phyloP scores from a whole-genome alignment of 768 basidiomycete genomes.

The Cyathus striatus region DNA sequence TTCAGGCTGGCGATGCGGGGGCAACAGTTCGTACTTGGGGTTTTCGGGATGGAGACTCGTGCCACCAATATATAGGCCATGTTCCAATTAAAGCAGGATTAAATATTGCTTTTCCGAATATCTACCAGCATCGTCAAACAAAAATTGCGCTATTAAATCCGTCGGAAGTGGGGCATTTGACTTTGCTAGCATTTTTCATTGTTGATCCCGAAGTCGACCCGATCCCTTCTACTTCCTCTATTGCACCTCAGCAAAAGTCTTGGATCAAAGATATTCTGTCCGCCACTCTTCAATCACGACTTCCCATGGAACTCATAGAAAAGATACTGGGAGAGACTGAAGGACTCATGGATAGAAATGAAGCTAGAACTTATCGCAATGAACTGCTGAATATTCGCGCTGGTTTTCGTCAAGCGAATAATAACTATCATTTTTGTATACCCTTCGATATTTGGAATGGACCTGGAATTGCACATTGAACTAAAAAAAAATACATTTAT shows the following conservation, averaged over 20 bases:
- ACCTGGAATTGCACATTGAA: conserved; percentile 10
- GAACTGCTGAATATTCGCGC: conserved; percentile 26
- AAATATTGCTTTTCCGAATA: conserved; percentile 48
- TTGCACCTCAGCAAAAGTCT: conserved; percentile 45
- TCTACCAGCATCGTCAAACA: conserved; percentile 44
- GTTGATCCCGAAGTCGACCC: conserved; percentile 38
- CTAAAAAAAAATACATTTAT: conserved; percentile 1
- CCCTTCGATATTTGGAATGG: conserved; percentile 46
- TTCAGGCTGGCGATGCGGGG: conserved; percentile 38
- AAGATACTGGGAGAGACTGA: conserved; percentile 31
- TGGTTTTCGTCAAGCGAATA: conserved; percentile 32
- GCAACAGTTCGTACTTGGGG: conserved; percentile 48
- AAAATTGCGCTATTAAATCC: conserved; percentile 35
- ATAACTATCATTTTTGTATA: conserved; percentile 43
- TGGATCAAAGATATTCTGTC: conserved; percentile 37
- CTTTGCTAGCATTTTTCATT: conserved; percentile 40
- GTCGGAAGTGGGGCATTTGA: conserved; percentile 34
- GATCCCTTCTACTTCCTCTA: conserved; percentile 35
- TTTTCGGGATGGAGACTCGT: conserved; percentile 36
- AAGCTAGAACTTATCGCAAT: conserved; percentile 27
- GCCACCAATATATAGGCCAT: conserved; percentile 42
- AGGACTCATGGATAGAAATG: conserved; percentile 30
- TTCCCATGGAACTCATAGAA: conserved; percentile 42
- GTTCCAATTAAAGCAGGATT: conserved; percentile 30
- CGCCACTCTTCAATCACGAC: conserved; percentile 22